These are phyloP conservation scores for Paramecium primaurelia DNA, from an alignment of 73 alveolate genomes.

Conservation along the genomic window DNA sequence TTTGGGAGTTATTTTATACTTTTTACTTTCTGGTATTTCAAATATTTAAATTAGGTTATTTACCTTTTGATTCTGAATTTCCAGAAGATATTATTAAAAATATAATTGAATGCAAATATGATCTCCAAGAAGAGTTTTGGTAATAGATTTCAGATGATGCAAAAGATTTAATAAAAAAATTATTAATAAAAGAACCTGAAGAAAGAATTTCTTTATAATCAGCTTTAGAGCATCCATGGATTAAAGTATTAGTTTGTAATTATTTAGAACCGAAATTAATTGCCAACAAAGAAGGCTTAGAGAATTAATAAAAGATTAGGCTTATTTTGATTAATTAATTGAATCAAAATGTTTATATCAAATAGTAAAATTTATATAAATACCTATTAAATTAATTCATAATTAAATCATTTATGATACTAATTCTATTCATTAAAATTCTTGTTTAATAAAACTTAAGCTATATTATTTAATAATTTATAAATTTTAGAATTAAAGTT, in stretches of 20 bases:
- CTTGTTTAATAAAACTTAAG: neutral
- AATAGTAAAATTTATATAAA: neutral
- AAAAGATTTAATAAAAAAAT: conserved; percentile 11
- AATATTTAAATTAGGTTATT: neutral
- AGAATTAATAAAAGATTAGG: neutral
- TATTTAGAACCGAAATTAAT: neutral
- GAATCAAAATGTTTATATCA: neutral
- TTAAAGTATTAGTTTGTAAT: neutral
- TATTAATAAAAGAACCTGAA: neutral
- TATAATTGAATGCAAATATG: conserved; percentile 44
- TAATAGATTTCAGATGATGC: neutral
- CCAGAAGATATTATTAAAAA: conserved; percentile 45
- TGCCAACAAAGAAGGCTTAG: neutral
- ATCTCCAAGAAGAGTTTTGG: conserved; percentile 29
- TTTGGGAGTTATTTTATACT: conserved; percentile 33
- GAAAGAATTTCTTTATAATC: neutral
- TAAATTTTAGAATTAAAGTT: neutral
- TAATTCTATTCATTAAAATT: no score
- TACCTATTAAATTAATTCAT: neutral
- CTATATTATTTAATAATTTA: no score
- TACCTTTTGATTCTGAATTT: conserved; percentile 47
- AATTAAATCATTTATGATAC: no score
- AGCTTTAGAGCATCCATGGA: conserved; percentile 49
- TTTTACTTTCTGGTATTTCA: conserved; percentile 29
- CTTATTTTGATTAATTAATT: neutral